Evolutionary conservation across 1,284 basidiomycete genomes (phyloP), one percentile per base, ranked within the genome.

Genomic region (Pholiota adiposa): DNA sequence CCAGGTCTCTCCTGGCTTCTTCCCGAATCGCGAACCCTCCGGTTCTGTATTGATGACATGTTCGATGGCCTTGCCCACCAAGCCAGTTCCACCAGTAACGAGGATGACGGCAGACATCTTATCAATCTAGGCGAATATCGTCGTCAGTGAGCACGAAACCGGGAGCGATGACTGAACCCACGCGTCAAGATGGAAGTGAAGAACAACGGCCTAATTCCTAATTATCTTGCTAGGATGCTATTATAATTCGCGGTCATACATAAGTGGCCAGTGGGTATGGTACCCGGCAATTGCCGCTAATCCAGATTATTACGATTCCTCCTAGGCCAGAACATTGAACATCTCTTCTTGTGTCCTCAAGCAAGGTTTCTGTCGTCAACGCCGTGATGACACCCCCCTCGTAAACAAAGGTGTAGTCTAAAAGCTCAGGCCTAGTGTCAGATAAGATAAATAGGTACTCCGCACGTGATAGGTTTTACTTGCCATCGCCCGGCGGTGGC

Each of bases 11-110:
- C 86, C 88, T 14, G 83, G 76, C 50, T 76, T 79, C 72, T 86
- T 91, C 40, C 90, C 94, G 72, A 91, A 95, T 51, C 86, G 79
- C 61, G 90, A 92, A 21, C 88, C 88, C 54, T 83, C 80, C 0
- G 89, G 86, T 69, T 96, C 93, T 9, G 82, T 87, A 48, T 92
- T 83, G 72, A 96, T 87, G 40, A 94, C 77, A 66, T 91, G 80
- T 68, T 90, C 77, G 67, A 97, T 90, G 23, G 88, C 94, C 64
- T 84, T 83, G 23, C 94, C 94, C 27, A 96, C 93, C 59, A 97
- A 87, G 25, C 94, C 94, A 63, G 87, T 84, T 33, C 93, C 93
- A 54, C 93, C 93, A 50, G 93, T 94, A 65, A 94, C 90, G 57
- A 93, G 85, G 43, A 93, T 81, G 56, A 90, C 84, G 59, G 74